phyloP scores from a whole-genome alignment of 306 rosid species.

The Mimosa pudica region DNA sequence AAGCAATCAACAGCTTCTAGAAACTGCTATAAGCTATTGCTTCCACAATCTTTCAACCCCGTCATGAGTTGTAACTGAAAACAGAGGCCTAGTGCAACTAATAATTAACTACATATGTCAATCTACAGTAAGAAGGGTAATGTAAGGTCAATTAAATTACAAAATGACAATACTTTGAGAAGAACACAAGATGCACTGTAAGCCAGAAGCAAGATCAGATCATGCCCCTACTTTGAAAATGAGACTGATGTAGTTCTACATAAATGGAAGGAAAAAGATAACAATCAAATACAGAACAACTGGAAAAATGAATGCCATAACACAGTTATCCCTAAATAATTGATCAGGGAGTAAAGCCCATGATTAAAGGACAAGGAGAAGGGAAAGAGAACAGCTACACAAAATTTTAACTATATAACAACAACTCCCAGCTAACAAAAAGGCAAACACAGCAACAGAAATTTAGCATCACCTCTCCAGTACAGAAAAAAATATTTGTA shows the following conservation, averaged over 20 bases:
- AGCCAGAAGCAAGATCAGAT: conserved; percentile 3
- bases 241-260: background rate
- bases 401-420: background rate
- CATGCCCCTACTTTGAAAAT: background rate
- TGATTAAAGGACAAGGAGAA: background rate
- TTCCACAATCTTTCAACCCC: background rate
- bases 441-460: background rate
- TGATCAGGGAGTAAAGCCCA: background rate
- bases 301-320: background rate
- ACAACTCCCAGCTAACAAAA: background rate
- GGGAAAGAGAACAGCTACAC: conserved; percentile 16
- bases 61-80: background rate
- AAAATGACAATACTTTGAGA: background rate
- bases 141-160: background rate
- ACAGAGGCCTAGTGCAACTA: background rate
- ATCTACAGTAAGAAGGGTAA: background rate
- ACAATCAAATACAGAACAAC: background rate
- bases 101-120: background rate
- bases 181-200: background rate
- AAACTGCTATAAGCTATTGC: background rate
- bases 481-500: conserved; percentile 5
- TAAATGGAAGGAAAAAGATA: background rate
- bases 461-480: conserved; percentile 6
- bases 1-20: background rate
- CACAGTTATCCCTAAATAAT: background rate